Base-by-base conservation (phyloP, 169 alveolate species). In the Eimeria necatrix region DNA sequence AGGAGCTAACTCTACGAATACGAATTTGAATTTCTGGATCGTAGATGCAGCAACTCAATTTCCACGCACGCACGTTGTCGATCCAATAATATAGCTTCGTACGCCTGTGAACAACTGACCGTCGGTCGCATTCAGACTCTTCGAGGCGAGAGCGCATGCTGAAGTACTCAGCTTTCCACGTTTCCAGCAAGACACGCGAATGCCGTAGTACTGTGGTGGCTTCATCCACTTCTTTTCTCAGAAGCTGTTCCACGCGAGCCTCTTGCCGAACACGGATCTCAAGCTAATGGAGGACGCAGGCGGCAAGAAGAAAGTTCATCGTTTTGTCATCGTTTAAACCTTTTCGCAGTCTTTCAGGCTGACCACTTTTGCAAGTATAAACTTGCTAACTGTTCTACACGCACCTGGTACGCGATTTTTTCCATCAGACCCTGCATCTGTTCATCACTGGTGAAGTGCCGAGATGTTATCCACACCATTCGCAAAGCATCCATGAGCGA, bases 361-460 rank as follows among this genome's bases (percentile, higher is more conserved):
- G 41, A 32, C 41, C 41, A 0, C 41, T 32, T 32, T 32, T 32
- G 2, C 41, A 32, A 32, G 41, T 32, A 32, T 32, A 32, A 32
- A 14, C 22, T 1, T 56, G 20, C 20, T 56, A 10, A 56, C 22
- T 56, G 12, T 14, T 53, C 4, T 56, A 22, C 85, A n/a, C 95
- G 85, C 9, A 94, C 95, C 95, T 96, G 97, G 56, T 96, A 95
- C 4, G 97, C 97, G 46, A 96, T 91, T 12, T 96, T 94, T 32
- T 78, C 89, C 95, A 96, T 73, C 74, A 96, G 91, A 73, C 95
- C 96, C 84, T 96, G 97, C 97, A 96, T 95, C 87, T 94, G 91
- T 87, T 95, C 96, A 87, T 96, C 97, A 5, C 96, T 91, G 88
- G 96, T 96, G 96, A 90, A 96, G 85, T 96, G 96, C 71, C 97